Evolutionary conservation across 1,139 yeast species (phyloP), one percentile per base, ranked within the genome.

Genomic region (Candida labiduridarum): DNA sequence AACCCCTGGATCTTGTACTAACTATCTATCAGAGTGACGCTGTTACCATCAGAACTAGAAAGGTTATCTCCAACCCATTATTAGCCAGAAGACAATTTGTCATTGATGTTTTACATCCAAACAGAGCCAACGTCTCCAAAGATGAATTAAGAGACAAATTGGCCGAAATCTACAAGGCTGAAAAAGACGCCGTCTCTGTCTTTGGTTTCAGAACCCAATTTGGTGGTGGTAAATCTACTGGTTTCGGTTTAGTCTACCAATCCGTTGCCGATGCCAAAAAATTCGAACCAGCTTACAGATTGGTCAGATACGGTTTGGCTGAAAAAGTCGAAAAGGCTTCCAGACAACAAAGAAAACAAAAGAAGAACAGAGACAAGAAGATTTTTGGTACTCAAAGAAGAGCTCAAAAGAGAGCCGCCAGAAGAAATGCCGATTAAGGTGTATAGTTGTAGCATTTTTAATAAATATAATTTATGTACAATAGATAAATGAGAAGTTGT

Each of bases 341-440:
- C 69, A 91, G 98, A 91, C 97, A 92, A 85, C 99, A 95, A 85
- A 91, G 99, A 86, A 95, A 95, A 83, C 99, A 94, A 88, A 90
- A 89, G 92, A 94, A 94, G 94, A 94, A 94, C 96, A 92, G 98
- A 87, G 97, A 89, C 73, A 87, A 87, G 91, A 94, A 94, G 89
- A 79, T 89, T 87, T 90, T 92, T 74, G 99, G 99, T 87, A 94
- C 99, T 72, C 96, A 92, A 74, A 87, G 83, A 79, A 86, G 90
- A 78, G 89, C 88, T 80, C 96, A 96, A 78, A 90, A 90, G 85
- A 86, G 82, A 78, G 85, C 86, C 75, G 94, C 94, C 74, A 82
- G 73, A 81, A 82, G 87, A 77, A 74, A 77, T 67, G 79, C 80
- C 64, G 82, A 77, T 61, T 77, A 77, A 39, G 44, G 35, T 25